Conservation (phyloP, 2,329 filamentous ascomycete species). For the Ophiostoma sp. region DNA sequence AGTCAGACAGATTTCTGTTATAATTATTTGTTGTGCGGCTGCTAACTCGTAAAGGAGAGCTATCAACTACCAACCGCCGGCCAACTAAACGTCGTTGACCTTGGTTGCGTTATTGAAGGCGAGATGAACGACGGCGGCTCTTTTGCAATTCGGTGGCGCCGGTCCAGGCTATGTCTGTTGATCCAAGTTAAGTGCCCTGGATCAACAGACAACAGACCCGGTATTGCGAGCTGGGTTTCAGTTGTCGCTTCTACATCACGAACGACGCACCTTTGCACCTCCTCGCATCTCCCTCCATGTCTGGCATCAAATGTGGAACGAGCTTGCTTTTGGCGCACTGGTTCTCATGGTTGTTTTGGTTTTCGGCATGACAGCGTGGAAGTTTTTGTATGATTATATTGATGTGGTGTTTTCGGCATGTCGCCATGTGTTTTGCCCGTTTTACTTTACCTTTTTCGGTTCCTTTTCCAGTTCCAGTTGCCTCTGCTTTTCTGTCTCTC, state of each 20-base stretch:
- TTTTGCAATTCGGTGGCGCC: background rate
- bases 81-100: slow-evolving; percentile 19
- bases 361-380: slow-evolving; percentile 12
- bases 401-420: slow-evolving; percentile 8
- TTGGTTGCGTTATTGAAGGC: background rate
- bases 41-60: slow-evolving; percentile 55
- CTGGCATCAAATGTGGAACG: background rate
- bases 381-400: slow-evolving; percentile 12
- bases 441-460: background rate
- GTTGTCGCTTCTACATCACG: background rate
- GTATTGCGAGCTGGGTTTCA: background rate
- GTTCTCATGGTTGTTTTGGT: background rate
- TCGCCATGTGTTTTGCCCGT: background rate
- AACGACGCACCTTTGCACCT: background rate
- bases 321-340: background rate
- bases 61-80: slow-evolving; percentile 74
- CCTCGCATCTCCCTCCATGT: background rate
- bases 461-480: background rate
- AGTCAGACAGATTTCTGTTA: slow-evolving; percentile 36
- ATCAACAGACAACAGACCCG: background rate
- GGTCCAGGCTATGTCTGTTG: background rate
- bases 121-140: background rate
- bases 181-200: background rate
- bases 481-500: background rate
- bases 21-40: background rate